A percentile compares a stretch with the other conserved stretches of the same genome.
Evolutionary conservation across 108 stramenopile genomes (phyloP).

Genomic region (Pseudonitzschia multiseries): DNA sequence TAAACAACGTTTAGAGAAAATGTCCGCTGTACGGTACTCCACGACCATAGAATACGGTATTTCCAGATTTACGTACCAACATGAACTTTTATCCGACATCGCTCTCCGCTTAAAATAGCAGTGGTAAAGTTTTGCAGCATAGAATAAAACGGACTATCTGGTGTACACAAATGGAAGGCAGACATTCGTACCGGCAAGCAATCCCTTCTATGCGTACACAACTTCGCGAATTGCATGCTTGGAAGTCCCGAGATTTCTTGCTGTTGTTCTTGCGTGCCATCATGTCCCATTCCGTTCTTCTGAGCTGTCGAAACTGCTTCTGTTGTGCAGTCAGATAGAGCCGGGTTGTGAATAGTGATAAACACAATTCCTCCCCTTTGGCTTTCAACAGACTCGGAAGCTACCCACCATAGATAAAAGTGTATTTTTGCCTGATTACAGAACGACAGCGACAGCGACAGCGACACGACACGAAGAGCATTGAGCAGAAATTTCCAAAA

Average conservation of each 20-base stretch:
- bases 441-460: too few species aligned
- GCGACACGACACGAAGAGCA: too few species aligned
- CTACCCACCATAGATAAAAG: conserved; percentile 13
- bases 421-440: conserved; percentile 6
- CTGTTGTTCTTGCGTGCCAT: neutral
- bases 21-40: too few species aligned
- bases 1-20: too few species aligned
- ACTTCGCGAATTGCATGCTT: neutral
- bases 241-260: neutral
- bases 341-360: conserved; percentile 1
- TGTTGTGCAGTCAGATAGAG: neutral
- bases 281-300: neutral
- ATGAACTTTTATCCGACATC: neutral
- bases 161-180: conserved; percentile 1
- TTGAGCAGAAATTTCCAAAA: too few species aligned
- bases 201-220: neutral
- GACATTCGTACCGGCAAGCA: neutral
- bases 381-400: neutral
- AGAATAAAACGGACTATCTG: conserved; percentile 1
- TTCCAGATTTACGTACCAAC: neutral
- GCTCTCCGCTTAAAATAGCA: neutral
- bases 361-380: conserved; percentile 2
- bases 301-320: too few species aligned
- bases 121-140: neutral
- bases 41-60: too few species aligned